Percentiles rank a stretch among this genome's conserved stretches.
Conservation (phyloP, 192 early-diverging fungal genomes). For the Gamsiella multidivaricata region DNA sequence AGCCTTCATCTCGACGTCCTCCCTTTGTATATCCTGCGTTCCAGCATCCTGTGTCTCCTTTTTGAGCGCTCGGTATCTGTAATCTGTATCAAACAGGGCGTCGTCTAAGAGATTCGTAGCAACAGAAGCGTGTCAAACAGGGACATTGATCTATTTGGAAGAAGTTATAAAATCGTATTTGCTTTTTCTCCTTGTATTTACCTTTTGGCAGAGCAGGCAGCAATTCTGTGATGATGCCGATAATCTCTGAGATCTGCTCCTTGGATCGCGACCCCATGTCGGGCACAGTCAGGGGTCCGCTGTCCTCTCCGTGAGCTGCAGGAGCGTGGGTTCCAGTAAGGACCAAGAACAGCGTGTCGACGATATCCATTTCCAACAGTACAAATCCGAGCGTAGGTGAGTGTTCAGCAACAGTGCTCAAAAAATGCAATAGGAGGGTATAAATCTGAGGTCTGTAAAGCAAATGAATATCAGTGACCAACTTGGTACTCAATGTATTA, state of each 20-base stretch:
- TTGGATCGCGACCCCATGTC: slow-evolving; percentile 52
- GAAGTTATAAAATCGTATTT: neutral
- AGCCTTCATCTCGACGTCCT: slow-evolving; percentile 25
- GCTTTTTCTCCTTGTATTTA: neutral
- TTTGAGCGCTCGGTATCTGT: slow-evolving; percentile 6
- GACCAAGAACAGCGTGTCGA: slow-evolving; percentile 57
- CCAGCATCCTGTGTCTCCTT: neutral
- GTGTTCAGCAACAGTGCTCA: slow-evolving; percentile 65
- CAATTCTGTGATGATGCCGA: slow-evolving; percentile 66
- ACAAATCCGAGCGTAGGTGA: slow-evolving; percentile 61
- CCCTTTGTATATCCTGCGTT: neutral
- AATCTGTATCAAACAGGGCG: slow-evolving; percentile 44
- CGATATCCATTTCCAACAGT: slow-evolving; percentile 56
- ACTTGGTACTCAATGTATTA: neutral
- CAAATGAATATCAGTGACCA: neutral
- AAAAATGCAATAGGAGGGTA: slow-evolving; percentile 65
- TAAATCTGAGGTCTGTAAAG: slow-evolving; percentile 56
- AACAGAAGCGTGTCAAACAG: neutral
- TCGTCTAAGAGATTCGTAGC: slow-evolving; percentile 10
- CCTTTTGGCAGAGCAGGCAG: slow-evolving; percentile 69
- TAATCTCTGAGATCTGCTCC: slow-evolving; percentile 67
- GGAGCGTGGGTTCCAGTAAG: slow-evolving; percentile 53
- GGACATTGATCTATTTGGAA: neutral
- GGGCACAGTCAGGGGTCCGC: slow-evolving; percentile 13
- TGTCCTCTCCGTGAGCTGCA: slow-evolving; percentile 2